Evolutionary conservation across 495 filamentous ascomycete species (phyloP), one percentile per base, ranked within the genome.

Genomic region (Ramalina peruviana): DNA sequence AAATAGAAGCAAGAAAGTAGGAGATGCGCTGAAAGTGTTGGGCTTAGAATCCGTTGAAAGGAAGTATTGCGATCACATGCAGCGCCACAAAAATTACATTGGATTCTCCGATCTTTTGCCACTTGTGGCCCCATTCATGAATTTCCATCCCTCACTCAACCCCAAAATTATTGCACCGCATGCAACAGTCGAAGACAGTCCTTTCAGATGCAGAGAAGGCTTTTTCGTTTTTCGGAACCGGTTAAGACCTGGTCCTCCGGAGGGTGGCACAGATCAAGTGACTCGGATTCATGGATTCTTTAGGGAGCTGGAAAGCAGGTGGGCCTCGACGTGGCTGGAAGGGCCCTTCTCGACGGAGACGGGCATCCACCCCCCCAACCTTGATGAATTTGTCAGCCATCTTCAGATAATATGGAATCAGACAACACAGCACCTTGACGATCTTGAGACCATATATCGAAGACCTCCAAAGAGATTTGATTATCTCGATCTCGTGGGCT

Each of bases 41-140:
- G 23, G 9, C 6, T 15, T 52, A 6, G 12, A 19, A 36, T 21
- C 36, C 16, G 37, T 42, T 7, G 15, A 30, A 3, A 15, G 23
- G 5, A 42, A 33, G 37, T 52, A 48, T 25, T 33, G 17, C 37
- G 3, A 33, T n/a, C 48, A 42, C 16, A 33, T 52, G 16, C 20
- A 25, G 11, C 16, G 37, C 16, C 16, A n/a, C 7, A 19, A 26
- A 9, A n/a, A 41, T n/a, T 41, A 19, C 12, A 15, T 48, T 19
- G 50, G 44, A 3, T 48, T 52, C 5, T 52, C 44, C 4, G 50
- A 52, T 41, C 21, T 52, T 23, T 16, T 48, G 12, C 41, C 41
- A 7, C 44, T 52, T 27, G 33, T 37, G 6, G 16, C 50, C 6
- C 6, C 36, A 3, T 52, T 52, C n/a, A 27, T 52, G 44, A 9